phyloP scores from a whole-genome alignment of 805 yeast genomes.

The Yamadazyma scolyti region DNA sequence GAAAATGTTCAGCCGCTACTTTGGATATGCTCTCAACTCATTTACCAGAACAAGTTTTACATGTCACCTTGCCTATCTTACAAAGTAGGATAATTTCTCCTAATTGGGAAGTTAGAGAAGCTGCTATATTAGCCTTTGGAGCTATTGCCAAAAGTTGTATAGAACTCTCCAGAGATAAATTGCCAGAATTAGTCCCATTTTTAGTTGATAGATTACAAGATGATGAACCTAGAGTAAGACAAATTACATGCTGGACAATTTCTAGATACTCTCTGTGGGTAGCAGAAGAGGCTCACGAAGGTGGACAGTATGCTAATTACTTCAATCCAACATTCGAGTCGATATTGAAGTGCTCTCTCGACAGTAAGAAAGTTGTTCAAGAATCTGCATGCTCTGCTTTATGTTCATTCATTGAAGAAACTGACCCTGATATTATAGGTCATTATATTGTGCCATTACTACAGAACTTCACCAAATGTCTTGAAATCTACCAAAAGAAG shows the following conservation, averaged over 20 bases:
- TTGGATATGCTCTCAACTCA: conserved; percentile 73
- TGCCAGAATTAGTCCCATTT: conserved; percentile 81
- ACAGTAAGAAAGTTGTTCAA: conserved; percentile 88
- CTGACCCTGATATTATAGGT: conserved; percentile 59
- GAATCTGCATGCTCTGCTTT: conserved; percentile 89
- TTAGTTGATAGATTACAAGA: conserved; percentile 77
- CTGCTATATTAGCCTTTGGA: conserved; percentile 90
- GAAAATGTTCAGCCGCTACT: conserved; percentile 94
- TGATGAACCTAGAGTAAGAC: conserved; percentile 78
- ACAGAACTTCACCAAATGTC: conserved; percentile 68
- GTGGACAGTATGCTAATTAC: conserved; percentile 61
- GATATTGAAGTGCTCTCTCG: conserved; percentile 71
- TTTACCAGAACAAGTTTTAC: conserved; percentile 64
- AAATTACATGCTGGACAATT: conserved; percentile 93
- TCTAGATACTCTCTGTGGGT: conserved; percentile 86
- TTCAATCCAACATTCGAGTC: conserved; percentile 77
- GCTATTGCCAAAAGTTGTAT: conserved; percentile 90
- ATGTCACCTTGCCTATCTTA: conserved; percentile 67
- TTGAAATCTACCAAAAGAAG: conserved; percentile 73
- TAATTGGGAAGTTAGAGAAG: conserved; percentile 89
- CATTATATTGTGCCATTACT: conserved; percentile 66
- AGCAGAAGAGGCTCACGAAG: conserved; percentile 58
- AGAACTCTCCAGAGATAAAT: conserved; percentile 62
- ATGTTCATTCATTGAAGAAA: conserved; percentile 75
- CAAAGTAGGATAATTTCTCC: conserved; percentile 64